These are phyloP conservation scores for Monascus ruber DNA, from an alignment of 2,329 filamentous ascomycete species.

Conservation along the genomic window DNA sequence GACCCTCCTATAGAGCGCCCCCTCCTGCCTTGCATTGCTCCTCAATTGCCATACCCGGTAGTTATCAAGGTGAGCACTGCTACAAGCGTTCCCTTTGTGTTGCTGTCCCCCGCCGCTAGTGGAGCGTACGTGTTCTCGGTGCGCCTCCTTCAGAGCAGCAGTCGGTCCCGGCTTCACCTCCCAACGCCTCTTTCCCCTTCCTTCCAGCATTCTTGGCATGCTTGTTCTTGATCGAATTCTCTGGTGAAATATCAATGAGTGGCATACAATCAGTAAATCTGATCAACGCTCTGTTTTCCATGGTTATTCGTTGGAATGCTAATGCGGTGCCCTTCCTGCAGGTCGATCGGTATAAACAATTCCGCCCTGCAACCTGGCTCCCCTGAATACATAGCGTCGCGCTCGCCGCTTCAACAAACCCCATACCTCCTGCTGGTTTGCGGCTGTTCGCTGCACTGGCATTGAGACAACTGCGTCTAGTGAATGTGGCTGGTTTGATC, in stretches of 20 bases:
- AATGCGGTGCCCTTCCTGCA: no score
- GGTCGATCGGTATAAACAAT: slow-evolving; percentile 15
- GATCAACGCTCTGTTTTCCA: no score
- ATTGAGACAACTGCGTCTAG: slow-evolving; percentile 17
- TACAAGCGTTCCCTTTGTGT: slow-evolving; percentile 4
- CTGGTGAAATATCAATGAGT: no score
- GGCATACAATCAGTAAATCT: no score
- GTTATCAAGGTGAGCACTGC: background rate
- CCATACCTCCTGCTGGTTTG: slow-evolving; percentile 23
- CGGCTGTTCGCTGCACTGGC: slow-evolving; percentile 24
- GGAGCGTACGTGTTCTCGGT: background rate
- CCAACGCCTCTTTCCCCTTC: no score
- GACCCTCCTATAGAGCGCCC: no score
- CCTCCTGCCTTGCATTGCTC: background rate
- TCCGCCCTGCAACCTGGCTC: slow-evolving; percentile 9
- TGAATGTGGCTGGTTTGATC: slow-evolving; percentile 21
- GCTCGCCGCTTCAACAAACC: background rate
- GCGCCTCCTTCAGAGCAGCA: background rate
- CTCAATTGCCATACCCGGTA: background rate
- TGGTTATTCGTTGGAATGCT: no score
- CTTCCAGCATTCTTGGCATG: no score
- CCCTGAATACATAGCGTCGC: slow-evolving; percentile 6
- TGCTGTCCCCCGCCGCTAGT: background rate
- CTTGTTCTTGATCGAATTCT: no score
- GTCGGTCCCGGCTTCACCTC: no score